A percentile compares a stretch with the other conserved stretches of the same genome.
Conservation (phyloP, 2,329 filamentous ascomycete genomes). For the Xylariaceae sp. region DNA sequence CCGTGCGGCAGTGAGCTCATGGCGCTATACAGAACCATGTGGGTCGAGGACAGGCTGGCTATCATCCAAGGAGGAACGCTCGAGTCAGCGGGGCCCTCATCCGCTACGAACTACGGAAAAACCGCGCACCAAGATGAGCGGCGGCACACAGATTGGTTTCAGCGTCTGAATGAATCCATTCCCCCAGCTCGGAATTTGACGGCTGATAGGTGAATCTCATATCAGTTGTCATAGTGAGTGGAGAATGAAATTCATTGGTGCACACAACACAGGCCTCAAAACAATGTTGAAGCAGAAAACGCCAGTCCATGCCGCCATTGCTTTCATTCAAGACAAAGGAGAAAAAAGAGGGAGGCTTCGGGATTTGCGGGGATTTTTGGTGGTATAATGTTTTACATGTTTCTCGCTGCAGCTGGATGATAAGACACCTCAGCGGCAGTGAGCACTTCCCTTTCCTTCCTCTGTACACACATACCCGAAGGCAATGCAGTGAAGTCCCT, state of each 20-base stretch:
- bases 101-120: conserved; percentile 9
- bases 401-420: conserved; percentile 4
- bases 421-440: conserved; percentile 3
- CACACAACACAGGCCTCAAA: conserved; percentile 5
- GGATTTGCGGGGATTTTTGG: conserved; percentile 13
- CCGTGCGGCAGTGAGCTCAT: neutral
- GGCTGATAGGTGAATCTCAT: neutral
- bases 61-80: conserved; percentile 4
- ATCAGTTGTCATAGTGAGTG: conserved; percentile 3
- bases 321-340: conserved; percentile 13
- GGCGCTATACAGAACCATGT: conserved; percentile 11
- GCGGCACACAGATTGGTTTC: neutral
- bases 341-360: conserved; percentile 13
- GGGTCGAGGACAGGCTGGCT: conserved; percentile 5
- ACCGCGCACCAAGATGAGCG: conserved; percentile 9
- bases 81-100: conserved; percentile 6
- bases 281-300: conserved; percentile 5
- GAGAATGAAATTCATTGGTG: conserved; percentile 6
- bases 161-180: neutral
- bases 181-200: neutral
- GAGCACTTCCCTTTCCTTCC: conserved; percentile 29
- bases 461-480: conserved; percentile 33
- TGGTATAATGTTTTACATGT: conserved; percentile 22
- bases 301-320: conserved; percentile 10
- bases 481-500: conserved; percentile 32